Evolutionary conservation across 2,329 filamentous ascomycete genomes (phyloP).

Genomic region (Apiospora malaysiana): DNA sequence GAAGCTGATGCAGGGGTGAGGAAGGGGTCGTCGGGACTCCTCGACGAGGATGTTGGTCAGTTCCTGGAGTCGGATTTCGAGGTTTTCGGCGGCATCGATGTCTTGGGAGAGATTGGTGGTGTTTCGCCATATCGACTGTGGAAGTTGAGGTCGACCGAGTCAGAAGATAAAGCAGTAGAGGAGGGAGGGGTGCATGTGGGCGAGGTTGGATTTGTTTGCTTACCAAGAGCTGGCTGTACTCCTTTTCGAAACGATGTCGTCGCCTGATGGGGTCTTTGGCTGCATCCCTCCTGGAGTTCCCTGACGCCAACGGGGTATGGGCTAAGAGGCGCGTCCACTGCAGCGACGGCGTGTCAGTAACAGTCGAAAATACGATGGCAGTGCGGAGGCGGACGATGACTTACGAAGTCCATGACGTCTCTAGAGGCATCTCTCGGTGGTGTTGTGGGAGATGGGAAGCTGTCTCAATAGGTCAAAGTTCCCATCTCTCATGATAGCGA

Average conservation of each 20-base stretch:
- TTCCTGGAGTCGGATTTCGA: conserved; percentile 68
- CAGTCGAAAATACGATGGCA: conserved; percentile 26
- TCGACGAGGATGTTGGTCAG: conserved; percentile 79
- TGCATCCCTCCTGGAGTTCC: conserved; percentile 61
- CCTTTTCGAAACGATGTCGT: conserved; percentile 70
- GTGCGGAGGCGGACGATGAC: conserved; percentile 32
- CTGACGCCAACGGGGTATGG: conserved; percentile 63
- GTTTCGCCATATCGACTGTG: conserved; percentile 64
- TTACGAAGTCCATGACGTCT: conserved; percentile 63
- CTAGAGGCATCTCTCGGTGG: conserved; percentile 51
- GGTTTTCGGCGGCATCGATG: conserved; percentile 65
- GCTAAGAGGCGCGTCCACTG: conserved; percentile 74
- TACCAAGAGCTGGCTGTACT: conserved; percentile 68
- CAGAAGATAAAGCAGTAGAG: not conserved
- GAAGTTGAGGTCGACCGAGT: not conserved
- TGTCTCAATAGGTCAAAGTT: not conserved
- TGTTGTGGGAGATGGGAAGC: conserved; percentile 17
- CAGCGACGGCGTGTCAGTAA: conserved; percentile 21
- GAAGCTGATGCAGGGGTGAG: conserved; percentile 90
- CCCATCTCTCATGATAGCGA: not conserved
- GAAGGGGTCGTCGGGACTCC: conserved; percentile 85
- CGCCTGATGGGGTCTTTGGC: conserved; percentile 68
- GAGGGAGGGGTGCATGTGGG: conserved; percentile 21
- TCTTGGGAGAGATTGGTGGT: conserved; percentile 66
- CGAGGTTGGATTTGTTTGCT: conserved; percentile 30